Conservation (phyloP, 352 stramenopile genomes). For the Plasmopara muralis region DNA sequence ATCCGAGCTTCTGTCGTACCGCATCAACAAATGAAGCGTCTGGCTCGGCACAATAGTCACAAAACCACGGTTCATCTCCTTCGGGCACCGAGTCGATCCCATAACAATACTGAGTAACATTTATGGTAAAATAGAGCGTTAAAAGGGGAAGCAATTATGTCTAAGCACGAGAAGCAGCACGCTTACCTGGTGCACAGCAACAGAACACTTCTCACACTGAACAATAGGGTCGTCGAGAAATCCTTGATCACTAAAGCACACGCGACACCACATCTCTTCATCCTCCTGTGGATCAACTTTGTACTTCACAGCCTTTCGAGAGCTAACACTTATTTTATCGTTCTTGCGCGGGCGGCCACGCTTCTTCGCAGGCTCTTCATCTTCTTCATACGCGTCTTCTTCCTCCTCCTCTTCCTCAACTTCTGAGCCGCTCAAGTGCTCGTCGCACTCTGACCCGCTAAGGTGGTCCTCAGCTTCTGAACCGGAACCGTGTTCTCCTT, state of each 20-base stretch:
- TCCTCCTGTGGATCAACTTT: slow-evolving; percentile 59
- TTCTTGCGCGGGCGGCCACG: slow-evolving; percentile 32
- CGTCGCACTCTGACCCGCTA: slow-evolving; percentile 28
- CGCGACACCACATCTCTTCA: slow-evolving; percentile 84
- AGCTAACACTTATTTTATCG: slow-evolving; percentile 17
- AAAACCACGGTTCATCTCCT: slow-evolving; percentile 80
- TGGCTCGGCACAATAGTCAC: slow-evolving; percentile 63
- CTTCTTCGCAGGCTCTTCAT: slow-evolving; percentile 35
- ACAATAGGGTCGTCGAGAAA: slow-evolving; percentile 85
- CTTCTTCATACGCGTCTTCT: slow-evolving; percentile 27
- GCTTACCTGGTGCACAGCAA: slow-evolving; percentile 78
- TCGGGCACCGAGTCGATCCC: slow-evolving; percentile 75
- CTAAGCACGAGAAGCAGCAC: neutral
- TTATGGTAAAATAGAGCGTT: slow-evolving; percentile 4
- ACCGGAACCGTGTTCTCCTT: slow-evolving; percentile 38
- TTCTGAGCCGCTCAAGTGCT: slow-evolving; percentile 7
- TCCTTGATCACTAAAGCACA: slow-evolving; percentile 84
- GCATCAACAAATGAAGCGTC: slow-evolving; percentile 34
- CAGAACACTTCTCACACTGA: slow-evolving; percentile 78
- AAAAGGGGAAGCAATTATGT: neutral
- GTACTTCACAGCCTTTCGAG: slow-evolving; percentile 15
- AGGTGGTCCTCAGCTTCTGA: slow-evolving; percentile 28
- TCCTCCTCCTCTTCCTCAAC: slow-evolving; percentile 50
- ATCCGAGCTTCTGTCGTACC: slow-evolving; percentile 25
- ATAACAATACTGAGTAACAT: slow-evolving; percentile 72